Base-by-base conservation (phyloP, 352 stramenopile genomes). In the Globisporangium lucens region DNA sequence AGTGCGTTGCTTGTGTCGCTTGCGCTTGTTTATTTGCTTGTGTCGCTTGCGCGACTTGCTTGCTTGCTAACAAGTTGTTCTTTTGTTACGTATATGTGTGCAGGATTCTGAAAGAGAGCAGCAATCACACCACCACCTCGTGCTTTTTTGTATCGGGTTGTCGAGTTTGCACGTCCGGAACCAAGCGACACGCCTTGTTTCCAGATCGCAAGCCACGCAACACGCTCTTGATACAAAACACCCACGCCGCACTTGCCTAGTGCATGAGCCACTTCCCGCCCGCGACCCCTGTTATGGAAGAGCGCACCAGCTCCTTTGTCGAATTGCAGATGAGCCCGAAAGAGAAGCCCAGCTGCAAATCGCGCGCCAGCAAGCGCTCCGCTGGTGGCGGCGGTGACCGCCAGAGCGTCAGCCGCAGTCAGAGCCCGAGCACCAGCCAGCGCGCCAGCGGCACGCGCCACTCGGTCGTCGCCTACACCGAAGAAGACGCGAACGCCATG, bases 401-500 rank as follows among this genome's bases (percentile, higher is more conserved):
- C 47, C 66, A 63, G 53, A 43, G 36, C 36, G 36, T 43, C 9
- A 43, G 36, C 12, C 36, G 36, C 36, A 43, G 36, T 43, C 36
- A 43, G 36, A 43, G 36, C 36, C 36, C 36, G 36, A 77, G 70
- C 51, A 68, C 75, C 47, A 75, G 70, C 41, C 73, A 72, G 20
- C 74, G 63, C 24, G 55, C 71, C 61, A 72, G 59, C 27, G 52
- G 24, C 66, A 55, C 47, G 36, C 65, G 65, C 49, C 56, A 56
- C 30, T 66, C 57, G 24, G 20, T 66, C 59, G 12, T 56, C 27
- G 69, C 75, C 9, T 88, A 90, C 76, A 83, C 69, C 1, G 78
- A 87, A 52, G 63, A 60, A 36, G 84, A 93, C 61, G 84, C 85
- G 24, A 89, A 90, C 62, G 78, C 87, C 52, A 78, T 80, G 29